phyloP scores from a whole-genome alignment of 2,329 filamentous ascomycete species.

The Elsinoe ampelina region DNA sequence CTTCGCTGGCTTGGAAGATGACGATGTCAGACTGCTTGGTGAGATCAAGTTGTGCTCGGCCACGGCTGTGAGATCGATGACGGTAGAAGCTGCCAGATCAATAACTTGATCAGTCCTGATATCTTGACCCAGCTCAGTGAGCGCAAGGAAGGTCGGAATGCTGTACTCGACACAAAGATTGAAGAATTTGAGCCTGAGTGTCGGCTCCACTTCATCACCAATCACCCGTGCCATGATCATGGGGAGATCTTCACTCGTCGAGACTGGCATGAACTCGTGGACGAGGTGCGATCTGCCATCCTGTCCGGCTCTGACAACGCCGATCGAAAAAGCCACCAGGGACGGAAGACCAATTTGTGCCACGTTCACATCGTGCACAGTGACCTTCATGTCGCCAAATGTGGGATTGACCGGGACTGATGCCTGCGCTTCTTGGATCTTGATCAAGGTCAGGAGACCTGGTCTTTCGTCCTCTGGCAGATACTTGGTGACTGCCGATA shows the following conservation, averaged over 20 bases:
- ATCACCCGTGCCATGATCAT: conserved; percentile 85
- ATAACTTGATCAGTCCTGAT: conserved; percentile 55
- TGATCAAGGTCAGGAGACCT: conserved; percentile 66
- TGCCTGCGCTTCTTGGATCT: conserved; percentile 54
- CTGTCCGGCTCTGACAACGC: conserved; percentile 51
- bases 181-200: conserved; percentile 77
- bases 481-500: conserved; percentile 87
- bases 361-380: conserved; percentile 55
- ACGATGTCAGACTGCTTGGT: conserved; percentile 1
- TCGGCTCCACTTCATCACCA: conserved; percentile 87
- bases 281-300: conserved; percentile 65
- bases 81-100: conserved; percentile 61
- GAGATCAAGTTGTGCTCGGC: conserved; percentile 2
- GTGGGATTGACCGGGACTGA: conserved; percentile 56
- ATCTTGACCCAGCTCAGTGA: conserved; percentile 54
- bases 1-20: conserved; percentile 21
- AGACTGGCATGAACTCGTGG: conserved; percentile 45
- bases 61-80: conserved; percentile 37
- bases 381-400: conserved; percentile 54
- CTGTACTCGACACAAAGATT: conserved; percentile 83
- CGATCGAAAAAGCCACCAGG: conserved; percentile 67
- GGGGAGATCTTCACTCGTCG: conserved; percentile 39
- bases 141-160: conserved; percentile 70
- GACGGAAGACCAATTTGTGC: conserved; percentile 80
- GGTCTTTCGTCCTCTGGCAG: conserved; percentile 91